Percentiles rank a stretch among this genome's conserved stretches.
Conservation (phyloP, 2,329 filamentous ascomycete genomes). For the Alternaria sp. region DNA sequence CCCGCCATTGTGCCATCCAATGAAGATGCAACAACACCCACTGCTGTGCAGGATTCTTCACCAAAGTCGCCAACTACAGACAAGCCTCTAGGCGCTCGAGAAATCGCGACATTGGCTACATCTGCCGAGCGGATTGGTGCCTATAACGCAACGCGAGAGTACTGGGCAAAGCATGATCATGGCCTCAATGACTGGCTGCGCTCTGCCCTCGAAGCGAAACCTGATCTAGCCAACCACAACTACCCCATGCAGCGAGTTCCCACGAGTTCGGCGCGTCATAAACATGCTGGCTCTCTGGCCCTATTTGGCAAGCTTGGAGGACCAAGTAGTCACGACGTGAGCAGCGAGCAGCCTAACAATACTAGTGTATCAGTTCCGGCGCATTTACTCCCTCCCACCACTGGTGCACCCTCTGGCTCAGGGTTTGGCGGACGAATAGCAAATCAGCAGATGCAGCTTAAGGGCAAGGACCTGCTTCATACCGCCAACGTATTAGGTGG, state of each 20-base stretch:
- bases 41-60: conserved; percentile 26
- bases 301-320: conserved; percentile 48
- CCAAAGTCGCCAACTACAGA: conserved; percentile 37
- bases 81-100: conserved; percentile 68
- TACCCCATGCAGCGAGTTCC: conserved; percentile 32
- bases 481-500: conserved; percentile 76
- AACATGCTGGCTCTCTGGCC: conserved; percentile 47
- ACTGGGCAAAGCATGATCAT: conserved; percentile 76
- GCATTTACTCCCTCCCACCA: conserved; percentile 33
- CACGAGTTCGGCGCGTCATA: conserved; percentile 48
- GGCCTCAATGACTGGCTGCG: conserved; percentile 72
- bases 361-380: conserved; percentile 41
- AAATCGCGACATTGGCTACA: conserved; percentile 76
- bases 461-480: conserved; percentile 88
- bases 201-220: conserved; percentile 58
- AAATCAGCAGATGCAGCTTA: conserved; percentile 68
- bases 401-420: conserved; percentile 29
- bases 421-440: conserved; percentile 34
- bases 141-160: conserved; percentile 74
- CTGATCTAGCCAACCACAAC: conserved; percentile 58
- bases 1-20: conserved; percentile 12
- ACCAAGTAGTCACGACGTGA: conserved; percentile 29
- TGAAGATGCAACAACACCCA: conserved; percentile 24
- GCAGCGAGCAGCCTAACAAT: conserved; percentile 34
- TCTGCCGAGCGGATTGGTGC: conserved; percentile 74